Conservation (phyloP, 1,284 basidiomycete genomes). For the Irpex sp. region DNA sequence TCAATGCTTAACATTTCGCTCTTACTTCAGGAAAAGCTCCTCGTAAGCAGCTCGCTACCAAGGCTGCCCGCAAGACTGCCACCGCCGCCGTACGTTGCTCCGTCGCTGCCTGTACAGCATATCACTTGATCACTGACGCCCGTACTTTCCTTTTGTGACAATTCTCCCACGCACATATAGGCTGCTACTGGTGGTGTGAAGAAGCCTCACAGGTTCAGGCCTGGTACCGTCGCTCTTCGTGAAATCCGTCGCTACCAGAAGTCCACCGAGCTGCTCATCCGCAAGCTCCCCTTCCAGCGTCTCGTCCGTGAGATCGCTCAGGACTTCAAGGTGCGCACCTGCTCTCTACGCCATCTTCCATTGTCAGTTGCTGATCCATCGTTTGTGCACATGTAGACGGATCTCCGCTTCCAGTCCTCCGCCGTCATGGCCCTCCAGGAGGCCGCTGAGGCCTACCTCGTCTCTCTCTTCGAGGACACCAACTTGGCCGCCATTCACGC, state of each 20-base stretch:
- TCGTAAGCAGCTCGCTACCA: conserved; percentile 89
- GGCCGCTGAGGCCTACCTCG: conserved; percentile 95
- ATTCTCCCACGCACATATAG: conserved; percentile 27
- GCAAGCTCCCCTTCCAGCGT: conserved; percentile 95
- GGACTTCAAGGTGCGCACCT: conserved; percentile 83
- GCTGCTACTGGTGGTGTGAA: conserved; percentile 93
- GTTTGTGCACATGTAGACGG: conserved; percentile 48
- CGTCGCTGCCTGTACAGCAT: conserved; percentile 5
- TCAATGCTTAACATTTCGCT: conserved; percentile 15
- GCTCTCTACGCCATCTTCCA: conserved; percentile 1
- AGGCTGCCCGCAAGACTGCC: conserved; percentile 82
- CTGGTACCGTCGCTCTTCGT: conserved; percentile 97
- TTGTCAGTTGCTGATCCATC: conserved; percentile 1
- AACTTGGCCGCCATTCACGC: conserved; percentile 93
- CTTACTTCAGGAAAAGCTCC: conserved; percentile 67
- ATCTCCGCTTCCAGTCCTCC: conserved; percentile 96
- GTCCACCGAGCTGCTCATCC: conserved; percentile 93
- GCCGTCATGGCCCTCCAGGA: conserved; percentile 96
- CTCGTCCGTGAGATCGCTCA: conserved; percentile 96
- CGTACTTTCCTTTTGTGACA: conserved; percentile 6
- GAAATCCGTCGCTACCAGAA: conserved; percentile 98
- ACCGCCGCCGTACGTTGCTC: conserved; percentile 55
- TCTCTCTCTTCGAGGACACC: conserved; percentile 91
- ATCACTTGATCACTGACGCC: conserved; percentile 17
- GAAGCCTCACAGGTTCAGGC: conserved; percentile 97